These are phyloP conservation scores for Hypoxylon sp. DNA, from an alignment of 2,329 filamentous ascomycete species.

Conservation along the genomic window DNA sequence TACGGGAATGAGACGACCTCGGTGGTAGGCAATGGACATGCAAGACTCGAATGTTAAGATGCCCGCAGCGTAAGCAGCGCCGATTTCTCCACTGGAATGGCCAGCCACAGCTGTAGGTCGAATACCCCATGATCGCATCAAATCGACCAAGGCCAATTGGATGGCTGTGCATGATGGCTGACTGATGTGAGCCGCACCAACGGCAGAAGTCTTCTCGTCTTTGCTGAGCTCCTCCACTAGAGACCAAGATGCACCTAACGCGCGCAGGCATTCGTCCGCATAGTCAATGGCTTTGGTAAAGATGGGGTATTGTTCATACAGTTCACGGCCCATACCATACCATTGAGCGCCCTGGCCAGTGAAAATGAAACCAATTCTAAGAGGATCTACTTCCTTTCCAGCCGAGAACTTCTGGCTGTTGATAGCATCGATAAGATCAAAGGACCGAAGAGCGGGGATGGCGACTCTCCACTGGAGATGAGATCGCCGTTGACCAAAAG, in stretches of 20 bases:
- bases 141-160: slow-evolving; percentile 56
- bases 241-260: slow-evolving; percentile 54
- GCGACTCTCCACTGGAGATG: slow-evolving; percentile 60
- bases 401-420: slow-evolving; percentile 55
- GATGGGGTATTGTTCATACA: slow-evolving; percentile 56
- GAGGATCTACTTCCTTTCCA: slow-evolving; percentile 55
- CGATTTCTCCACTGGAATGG: slow-evolving; percentile 60
- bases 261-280: slow-evolving; percentile 52
- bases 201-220: slow-evolving; percentile 54
- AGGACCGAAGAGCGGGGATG: slow-evolving; percentile 59
- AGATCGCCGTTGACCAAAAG: slow-evolving; percentile 60
- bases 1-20: slow-evolving; percentile 60
- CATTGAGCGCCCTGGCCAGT: slow-evolving; percentile 60
- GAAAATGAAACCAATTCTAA: slow-evolving; percentile 58
- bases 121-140: slow-evolving; percentile 56
- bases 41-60: slow-evolving; percentile 60
- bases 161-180: slow-evolving; percentile 58
- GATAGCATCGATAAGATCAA: slow-evolving; percentile 60
- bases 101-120: slow-evolving; percentile 55
- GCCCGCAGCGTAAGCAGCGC: slow-evolving; percentile 62
- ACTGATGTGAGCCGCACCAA: slow-evolving; percentile 57
- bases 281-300: slow-evolving; percentile 55
- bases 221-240: slow-evolving; percentile 55
- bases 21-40: slow-evolving; percentile 64
- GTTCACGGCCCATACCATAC: slow-evolving; percentile 59